Base-by-base conservation (phyloP, 2,329 filamentous ascomycete genomes). In the Ramularia endophylla region DNA sequence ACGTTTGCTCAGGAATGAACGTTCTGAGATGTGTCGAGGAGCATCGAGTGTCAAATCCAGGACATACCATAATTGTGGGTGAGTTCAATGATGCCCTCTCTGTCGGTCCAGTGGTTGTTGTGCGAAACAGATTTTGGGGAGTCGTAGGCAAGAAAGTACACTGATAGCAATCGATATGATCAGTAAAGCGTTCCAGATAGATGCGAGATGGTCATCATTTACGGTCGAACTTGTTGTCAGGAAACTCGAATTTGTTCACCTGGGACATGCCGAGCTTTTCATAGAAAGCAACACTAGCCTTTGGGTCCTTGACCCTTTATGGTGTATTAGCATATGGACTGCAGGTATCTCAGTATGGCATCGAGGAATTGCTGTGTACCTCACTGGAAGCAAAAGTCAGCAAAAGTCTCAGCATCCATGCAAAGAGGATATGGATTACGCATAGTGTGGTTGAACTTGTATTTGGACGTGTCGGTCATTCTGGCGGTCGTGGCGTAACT, bases 81-180 rank as follows among this genome's bases (percentile, higher is more conserved):
- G 50, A 98, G 76, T 67, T 98, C 92, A 51, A 98, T 80, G 29
- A 97, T 76, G 34, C 92, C 60, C 38, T 64, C 57, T 40, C 92
- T 83, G 65, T 95, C 87, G 5, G 76, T 78, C 70, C 83, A 89
- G 59, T 82, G 78, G 50, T 81, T 81, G 57, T 82, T 84, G 43
- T 77, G 72, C 8, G 85, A 92, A n/a, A 78, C 69, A 11, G 90
- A 84, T 27, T 77, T 72, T 8, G 87, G 78, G 22, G 79, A 77
- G 62, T 95, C 83, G 68, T 94, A 97, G 45, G 83, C 88, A 46
- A 98, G 75, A 70, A 97, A 97, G 73, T 97, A 97, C 19, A 95
- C n/a, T n/a, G n/a, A n/a, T n/a, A n/a, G n/a, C n/a, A n/a, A n/a
- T 79, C n/a, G n/a, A n/a, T n/a, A n/a, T n/a, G n/a, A n/a, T n/a